Evolutionary conservation across 371 early-diverging fungal species (phyloP).

Genomic region (Mortierella sp.): DNA sequence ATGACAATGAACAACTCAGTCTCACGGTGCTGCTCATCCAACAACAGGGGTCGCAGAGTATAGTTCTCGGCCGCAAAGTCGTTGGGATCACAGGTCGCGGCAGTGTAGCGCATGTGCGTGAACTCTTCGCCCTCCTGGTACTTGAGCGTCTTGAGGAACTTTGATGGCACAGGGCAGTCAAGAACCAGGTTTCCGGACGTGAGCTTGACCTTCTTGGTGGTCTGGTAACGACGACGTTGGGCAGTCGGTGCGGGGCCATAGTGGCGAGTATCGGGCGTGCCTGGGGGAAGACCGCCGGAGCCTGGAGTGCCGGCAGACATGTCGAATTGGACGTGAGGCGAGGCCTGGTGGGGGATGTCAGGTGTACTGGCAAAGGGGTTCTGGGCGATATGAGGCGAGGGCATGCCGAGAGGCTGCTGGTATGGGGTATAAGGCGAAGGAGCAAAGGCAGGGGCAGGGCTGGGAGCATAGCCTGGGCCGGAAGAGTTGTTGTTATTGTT

Average conservation of each 20-base stretch:
- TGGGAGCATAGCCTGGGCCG: constrained; percentile 27
- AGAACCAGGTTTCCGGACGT: constrained; percentile 68
- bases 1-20: constrained; percentile 80
- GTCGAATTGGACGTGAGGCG: constrained; percentile 37
- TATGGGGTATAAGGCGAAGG: constrained; percentile 55
- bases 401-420: constrained; percentile 41
- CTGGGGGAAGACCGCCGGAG: constrained; percentile 29
- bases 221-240: constrained; percentile 51
- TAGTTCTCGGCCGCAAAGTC: constrained; percentile 73
- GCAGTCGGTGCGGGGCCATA: constrained; percentile 53
- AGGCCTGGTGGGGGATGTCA: constrained; percentile 20
- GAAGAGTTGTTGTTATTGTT: constrained; percentile 25
- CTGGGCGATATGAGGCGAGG: constrained; percentile 33
- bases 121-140: constrained; percentile 65
- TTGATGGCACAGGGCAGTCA: constrained; percentile 68
- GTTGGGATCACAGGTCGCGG: constrained; percentile 75
- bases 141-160: constrained; percentile 60
- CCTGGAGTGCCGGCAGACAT: constrained; percentile 20
- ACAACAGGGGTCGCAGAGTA: constrained; percentile 65
- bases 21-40: constrained; percentile 62
- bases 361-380: constrained; percentile 43
- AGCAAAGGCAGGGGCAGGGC: constrained; percentile 48
- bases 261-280: constrained; percentile 49
- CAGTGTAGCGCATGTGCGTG: constrained; percentile 72
- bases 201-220: constrained; percentile 61